Evolutionary conservation across 75 land plant species (phyloP), one percentile per base, ranked within the genome.

Genomic region (Cupressus sempervirens): DNA sequence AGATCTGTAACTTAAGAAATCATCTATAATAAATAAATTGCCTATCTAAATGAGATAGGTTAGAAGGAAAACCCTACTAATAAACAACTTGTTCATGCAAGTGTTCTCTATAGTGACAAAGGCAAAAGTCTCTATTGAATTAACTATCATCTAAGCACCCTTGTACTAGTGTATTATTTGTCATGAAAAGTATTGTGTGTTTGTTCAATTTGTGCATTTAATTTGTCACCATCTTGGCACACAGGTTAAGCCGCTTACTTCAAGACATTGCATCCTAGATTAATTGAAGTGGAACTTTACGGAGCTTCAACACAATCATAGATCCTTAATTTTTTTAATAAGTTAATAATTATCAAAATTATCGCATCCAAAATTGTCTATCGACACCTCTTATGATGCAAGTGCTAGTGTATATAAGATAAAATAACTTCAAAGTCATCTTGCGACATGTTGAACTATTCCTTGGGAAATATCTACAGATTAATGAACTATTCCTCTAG

Each of bases 401-500:
- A n/a, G n/a, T n/a, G n/a, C n/a, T n/a, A n/a, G n/a, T n/a, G n/a
- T n/a, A n/a, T n/a, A n/a, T n/a, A n/a, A n/a, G n/a, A n/a, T n/a
- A n/a, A n/a, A n/a, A n/a, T n/a, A n/a, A n/a, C n/a, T n/a, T n/a
- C n/a, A n/a, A n/a, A n/a, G n/a, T n/a, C n/a, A n/a, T n/a, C n/a
- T n/a, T n/a, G n/a, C n/a, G n/a, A n/a, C n/a, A n/a, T n/a, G n/a
- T n/a, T n/a, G n/a, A n/a, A n/a, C n/a, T n/a, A n/a, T n/a, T n/a
- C n/a, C n/a, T n/a, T n/a, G n/a, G 88, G 84, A 16, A 90, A 75
- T 34, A 90, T 34, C 76, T 86, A 86, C 58, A 88, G 91, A 74
- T 89, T 89, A 83, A 86, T 89, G 45, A 87, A 58, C 30, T 88
- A 89, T 88, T 94, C 92, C 83, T 94, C 94, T 35, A 91, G 90